A percentile compares a stretch with the other conserved stretches of the same genome.
Conservation (phyloP, 2,329 filamentous ascomycete genomes). For the Mollisiaceae sp. region DNA sequence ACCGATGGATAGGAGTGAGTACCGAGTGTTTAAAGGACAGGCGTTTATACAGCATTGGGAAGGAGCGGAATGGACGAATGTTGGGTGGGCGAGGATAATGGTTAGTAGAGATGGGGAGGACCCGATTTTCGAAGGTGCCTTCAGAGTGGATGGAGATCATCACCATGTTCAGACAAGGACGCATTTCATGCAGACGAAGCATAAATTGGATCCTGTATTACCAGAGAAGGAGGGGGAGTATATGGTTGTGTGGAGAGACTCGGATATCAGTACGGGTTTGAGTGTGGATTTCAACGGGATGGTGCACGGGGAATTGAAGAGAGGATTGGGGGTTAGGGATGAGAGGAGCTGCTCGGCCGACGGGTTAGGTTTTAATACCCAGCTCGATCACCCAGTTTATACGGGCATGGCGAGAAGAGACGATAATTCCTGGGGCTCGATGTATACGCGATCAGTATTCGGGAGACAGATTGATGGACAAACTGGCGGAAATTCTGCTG, state of each 20-base stretch:
- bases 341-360: conserved; percentile 73
- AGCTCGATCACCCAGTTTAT: conserved; percentile 72
- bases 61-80: conserved; percentile 72
- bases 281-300: conserved; percentile 50
- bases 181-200: conserved; percentile 75
- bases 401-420: conserved; percentile 50
- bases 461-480: conserved; percentile 75
- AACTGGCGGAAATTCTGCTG: conserved; percentile 75
- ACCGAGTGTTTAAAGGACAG: conserved; percentile 84
- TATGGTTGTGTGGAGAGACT: conserved; percentile 93
- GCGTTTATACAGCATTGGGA: conserved; percentile 70
- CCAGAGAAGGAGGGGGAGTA: conserved; percentile 65
- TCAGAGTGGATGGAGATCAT: conserved; percentile 78
- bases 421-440: conserved; percentile 60
- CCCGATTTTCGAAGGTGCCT: conserved; percentile 90
- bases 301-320: conserved; percentile 51
- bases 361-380: conserved; percentile 77
- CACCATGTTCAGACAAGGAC: conserved; percentile 83
- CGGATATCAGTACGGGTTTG: conserved; percentile 65
- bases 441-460: conserved; percentile 70
- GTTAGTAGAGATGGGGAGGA: conserved; percentile 75
- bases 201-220: conserved; percentile 69
- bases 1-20: conserved; percentile 70
- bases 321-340: conserved; percentile 28
- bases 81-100: conserved; percentile 85